Evolutionary conservation across 2,329 filamentous ascomycete genomes (phyloP), one percentile per base, ranked within the genome.

Genomic region (Nigrospora oryzae): DNA sequence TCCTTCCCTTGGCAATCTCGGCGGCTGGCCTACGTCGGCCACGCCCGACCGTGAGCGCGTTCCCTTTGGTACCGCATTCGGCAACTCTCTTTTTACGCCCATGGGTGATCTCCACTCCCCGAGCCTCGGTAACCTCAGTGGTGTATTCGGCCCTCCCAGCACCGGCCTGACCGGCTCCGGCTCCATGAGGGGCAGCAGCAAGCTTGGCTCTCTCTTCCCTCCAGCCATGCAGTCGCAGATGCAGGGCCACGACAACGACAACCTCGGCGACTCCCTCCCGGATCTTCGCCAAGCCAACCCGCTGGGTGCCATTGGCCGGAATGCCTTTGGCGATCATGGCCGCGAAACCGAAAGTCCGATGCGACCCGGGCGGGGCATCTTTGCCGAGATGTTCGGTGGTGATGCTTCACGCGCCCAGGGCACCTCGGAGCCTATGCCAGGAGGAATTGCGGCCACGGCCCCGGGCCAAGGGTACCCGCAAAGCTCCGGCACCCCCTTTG

Each of bases 161-260:
- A 67, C 73, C 17, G 75, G 73, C 45, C 68, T 71, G 35, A 72
- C 71, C 46, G 74, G 72, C 45, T 67, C 81, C 7, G 83, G 83
- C 42, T 84, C 84, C 42, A 78, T 86, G 38, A 81, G 86, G 31
- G 82, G 89, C 34, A 76, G 80, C 5, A 93, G 86, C 69, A 94
- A 90, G 64, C 73, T 96, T 35, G 86, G 86, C 2, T 90, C 89
- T 2, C 70, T 98, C 19, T 96, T 98, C 58, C 90, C 91, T 10
- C 70, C 82, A 1, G 83, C 85, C 5, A 90, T 95, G 86, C 90
- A 96, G 65, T 86, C 89, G 33, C 88, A 94, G 62, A 90, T 94
- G 84, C 86, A 89, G 48, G 67, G 68, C 3, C 75, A 82, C 30
- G 85, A 91, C 12, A 83, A 84, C 37, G 76, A 79, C 23, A 72